A percentile compares a stretch with the other conserved stretches of the same genome.
Evolutionary conservation across 225 moss, liverwort and hornwort species (phyloP).

Genomic region (Bryoerythrophyllum caledonicum): DNA sequence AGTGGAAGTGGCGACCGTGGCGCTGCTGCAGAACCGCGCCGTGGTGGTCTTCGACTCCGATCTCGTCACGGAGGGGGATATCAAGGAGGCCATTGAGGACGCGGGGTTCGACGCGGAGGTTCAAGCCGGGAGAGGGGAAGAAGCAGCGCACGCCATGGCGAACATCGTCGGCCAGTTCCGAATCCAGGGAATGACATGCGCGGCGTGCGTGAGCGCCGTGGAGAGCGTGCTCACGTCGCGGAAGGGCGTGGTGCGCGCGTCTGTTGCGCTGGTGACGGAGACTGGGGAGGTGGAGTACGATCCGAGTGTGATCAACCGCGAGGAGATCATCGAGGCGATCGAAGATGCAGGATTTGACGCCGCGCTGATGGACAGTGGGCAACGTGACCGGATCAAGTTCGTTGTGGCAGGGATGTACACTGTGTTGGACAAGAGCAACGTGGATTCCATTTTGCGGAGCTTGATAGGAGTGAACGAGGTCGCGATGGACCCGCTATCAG

Average conservation of each 20-base stretch:
- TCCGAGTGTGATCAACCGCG: conserved; percentile 37
- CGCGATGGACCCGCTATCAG: conserved; percentile 30
- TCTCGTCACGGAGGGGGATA: conserved; percentile 49
- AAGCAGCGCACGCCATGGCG: neutral
- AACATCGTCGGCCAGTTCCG: conserved; percentile 58
- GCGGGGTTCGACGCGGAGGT: conserved; percentile 75
- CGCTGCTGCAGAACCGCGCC: conserved; percentile 71
- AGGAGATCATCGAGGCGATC: conserved; percentile 55
- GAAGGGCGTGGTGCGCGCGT: conserved; percentile 60
- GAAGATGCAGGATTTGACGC: conserved; percentile 84
- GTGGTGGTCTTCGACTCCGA: conserved; percentile 49
- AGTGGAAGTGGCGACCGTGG: conserved; percentile 63
- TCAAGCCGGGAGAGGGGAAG: neutral
- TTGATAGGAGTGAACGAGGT: conserved; percentile 59
- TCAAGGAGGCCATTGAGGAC: conserved; percentile 72
- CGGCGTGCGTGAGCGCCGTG: conserved; percentile 66
- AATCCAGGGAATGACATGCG: conserved; percentile 81
- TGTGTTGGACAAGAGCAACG: conserved; percentile 34
- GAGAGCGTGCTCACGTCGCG: conserved; percentile 53
- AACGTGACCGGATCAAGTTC: conserved; percentile 54
- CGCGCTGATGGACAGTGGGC: conserved; percentile 59
- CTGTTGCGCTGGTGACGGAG: conserved; percentile 62
- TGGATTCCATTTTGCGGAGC: conserved; percentile 34
- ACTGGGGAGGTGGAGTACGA: conserved; percentile 77
- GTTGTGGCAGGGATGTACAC: conserved; percentile 50